Evolutionary conservation across 75 land plant species (phyloP).

Genomic region (Sequoiadendron giganteum): DNA sequence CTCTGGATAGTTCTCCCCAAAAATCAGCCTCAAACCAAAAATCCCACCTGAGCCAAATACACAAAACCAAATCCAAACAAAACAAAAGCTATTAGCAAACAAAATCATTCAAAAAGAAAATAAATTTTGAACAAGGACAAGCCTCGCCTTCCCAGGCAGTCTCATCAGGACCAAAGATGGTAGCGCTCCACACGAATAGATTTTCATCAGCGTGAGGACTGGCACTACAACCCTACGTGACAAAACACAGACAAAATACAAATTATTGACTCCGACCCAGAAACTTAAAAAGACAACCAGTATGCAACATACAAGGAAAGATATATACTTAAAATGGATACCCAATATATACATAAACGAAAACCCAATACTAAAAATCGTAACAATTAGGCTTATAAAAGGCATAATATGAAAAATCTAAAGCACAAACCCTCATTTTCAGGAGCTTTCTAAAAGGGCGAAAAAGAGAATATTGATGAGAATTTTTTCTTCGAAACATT

Average conservation of each 20-base stretch:
- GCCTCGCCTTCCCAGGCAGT: constrained; percentile 64
- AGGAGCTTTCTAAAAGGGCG: not conserved
- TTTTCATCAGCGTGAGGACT: constrained; percentile 67
- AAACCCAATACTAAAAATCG: not conserved
- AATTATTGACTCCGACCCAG: not conserved
- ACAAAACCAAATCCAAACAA: not conserved
- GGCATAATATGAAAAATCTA: not conserved
- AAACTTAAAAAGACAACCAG: not conserved
- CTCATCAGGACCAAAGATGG: constrained; percentile 69
- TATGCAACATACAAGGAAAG: not conserved
- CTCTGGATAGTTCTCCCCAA: constrained; percentile 63
- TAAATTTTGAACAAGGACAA: not conserved
- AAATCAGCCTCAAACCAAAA: constrained; percentile 50
- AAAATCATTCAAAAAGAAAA: not conserved
- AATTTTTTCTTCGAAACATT: not conserved
- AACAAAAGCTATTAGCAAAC: not conserved
- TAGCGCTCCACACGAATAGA: constrained; percentile 71
- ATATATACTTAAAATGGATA: not conserved
- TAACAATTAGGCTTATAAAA: no score
- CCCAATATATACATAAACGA: not conserved
- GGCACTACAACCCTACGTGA: constrained; percentile 62
- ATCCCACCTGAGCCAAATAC: constrained; percentile 37
- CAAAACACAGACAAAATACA: not conserved
- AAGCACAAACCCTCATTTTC: not conserved
- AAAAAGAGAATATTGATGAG: no score